Evolutionary conservation across 371 early-diverging fungal genomes (phyloP).

Genomic region (Mucor racemosus): DNA sequence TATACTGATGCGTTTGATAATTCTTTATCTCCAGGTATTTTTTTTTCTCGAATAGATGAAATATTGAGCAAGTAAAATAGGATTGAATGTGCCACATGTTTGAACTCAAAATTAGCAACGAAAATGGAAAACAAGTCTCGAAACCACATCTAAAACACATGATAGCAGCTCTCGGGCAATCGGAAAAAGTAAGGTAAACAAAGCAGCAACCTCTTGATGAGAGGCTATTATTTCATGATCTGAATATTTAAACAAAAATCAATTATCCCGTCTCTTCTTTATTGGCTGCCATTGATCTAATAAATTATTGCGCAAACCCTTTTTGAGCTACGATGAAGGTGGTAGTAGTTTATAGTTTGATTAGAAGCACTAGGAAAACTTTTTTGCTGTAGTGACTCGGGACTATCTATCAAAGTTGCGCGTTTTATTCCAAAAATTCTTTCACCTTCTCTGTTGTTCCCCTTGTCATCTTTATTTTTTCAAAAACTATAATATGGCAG

Average conservation of each 20-base stretch:
- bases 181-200: background rate
- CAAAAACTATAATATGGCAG: background rate
- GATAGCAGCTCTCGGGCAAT: too few relatives aligned
- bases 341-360: background rate
- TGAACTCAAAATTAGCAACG: too few relatives aligned
- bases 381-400: background rate
- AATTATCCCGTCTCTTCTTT: background rate
- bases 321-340: slow-evolving; percentile 2
- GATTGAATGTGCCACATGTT: too few relatives aligned
- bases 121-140: too few relatives aligned
- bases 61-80: too few relatives aligned
- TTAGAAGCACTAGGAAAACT: too few relatives aligned
- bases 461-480: slow-evolving; percentile 1
- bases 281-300: background rate
- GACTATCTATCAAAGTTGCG: slow-evolving; percentile 2
- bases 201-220: background rate
- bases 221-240: background rate
- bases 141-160: too few relatives aligned
- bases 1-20: too few relatives aligned
- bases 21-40: too few relatives aligned
- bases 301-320: background rate
- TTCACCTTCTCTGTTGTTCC: slow-evolving; percentile 6
- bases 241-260: background rate
- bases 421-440: slow-evolving; percentile 10
- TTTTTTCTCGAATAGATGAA: too few relatives aligned